Evolutionary conservation across 768 basidiomycete genomes (phyloP), one percentile per base, ranked within the genome.

Genomic region (Lanmaoa rubissima): DNA sequence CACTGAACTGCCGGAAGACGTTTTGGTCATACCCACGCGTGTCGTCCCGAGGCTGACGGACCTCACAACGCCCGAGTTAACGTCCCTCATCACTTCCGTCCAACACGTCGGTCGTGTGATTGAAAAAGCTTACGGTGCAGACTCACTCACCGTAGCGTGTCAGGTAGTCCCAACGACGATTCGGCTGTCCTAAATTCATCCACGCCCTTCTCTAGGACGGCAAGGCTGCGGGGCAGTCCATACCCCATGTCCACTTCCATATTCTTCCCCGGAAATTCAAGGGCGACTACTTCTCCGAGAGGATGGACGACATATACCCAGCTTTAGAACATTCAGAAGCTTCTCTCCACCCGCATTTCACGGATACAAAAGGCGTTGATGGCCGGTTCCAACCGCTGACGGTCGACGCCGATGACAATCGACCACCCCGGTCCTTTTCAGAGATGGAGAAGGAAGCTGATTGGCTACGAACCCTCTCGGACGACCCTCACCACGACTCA

Each of bases 231-330:
- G 94, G 94, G 0, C 87, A 89, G 72, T 81, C 81, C 6, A 61
- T 75, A 42, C 68, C 73, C 16, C 97, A 98, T 67, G 92, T 98
- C n/a, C 97, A 99, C 73, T 88, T 97, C 63, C 97, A 99, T 69
- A 73, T 98, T 31, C 74, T 99, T 5, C 97, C 97, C 21, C 85
- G 96, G 2, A 86, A 86, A 65, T 74, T 79, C 34, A 77, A 75
- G 46, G 87, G 86, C 12, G 90, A 92, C 71, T 75, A 73, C 21
- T 92, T 90, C 67, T 76, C 82, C 19, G 74, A 69, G 13, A 75
- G 74, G 52, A 88, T 85, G 63, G 89, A 92, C 69, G 83, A 82
- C n/a, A 71, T 93, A 41, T 92, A 97, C 72, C 89, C 88, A 4
- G 85, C 79, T 2, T 70, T 98, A 14, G 94, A 96, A 69, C 72